A percentile compares a stretch with the other conserved stretches of the same genome.
Conservation (phyloP, 2,329 filamentous ascomycete genomes). For the Xylaria sp. region DNA sequence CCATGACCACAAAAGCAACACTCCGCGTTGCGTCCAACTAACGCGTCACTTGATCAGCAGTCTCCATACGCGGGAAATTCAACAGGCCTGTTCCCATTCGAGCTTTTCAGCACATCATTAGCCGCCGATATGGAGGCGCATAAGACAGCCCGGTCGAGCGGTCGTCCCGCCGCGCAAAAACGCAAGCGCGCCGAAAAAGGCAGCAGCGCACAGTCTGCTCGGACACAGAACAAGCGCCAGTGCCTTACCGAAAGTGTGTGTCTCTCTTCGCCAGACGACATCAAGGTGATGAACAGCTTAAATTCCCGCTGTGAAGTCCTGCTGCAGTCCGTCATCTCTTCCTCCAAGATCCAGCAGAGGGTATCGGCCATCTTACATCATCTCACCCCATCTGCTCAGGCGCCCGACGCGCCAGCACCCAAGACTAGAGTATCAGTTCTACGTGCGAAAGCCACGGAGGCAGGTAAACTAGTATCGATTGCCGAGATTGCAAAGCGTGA, state of each 20-base stretch:
- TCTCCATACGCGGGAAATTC: background rate
- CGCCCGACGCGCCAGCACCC: background rate
- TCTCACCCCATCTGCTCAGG: constrained; percentile 25
- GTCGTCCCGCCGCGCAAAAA: constrained; percentile 17
- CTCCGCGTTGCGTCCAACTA: background rate
- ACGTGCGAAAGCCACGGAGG: constrained; percentile 46
- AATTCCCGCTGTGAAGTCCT: constrained; percentile 45
- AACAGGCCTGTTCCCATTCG: background rate
- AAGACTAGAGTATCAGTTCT: constrained; percentile 40
- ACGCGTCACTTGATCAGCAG: background rate
- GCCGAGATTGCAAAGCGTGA: constrained; percentile 60
- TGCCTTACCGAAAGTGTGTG: constrained; percentile 25
- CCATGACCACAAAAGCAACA: constrained; percentile 1
- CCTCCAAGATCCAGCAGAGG: constrained; percentile 54
- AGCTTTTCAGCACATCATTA: constrained; percentile 14
- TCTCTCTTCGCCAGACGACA: constrained; percentile 33
- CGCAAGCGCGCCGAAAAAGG: constrained; percentile 27
- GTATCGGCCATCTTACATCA: constrained; percentile 43
- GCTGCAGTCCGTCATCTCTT: constrained; percentile 52
- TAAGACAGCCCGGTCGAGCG: background rate
- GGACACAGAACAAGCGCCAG: constrained; percentile 22
- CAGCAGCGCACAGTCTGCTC: constrained; percentile 3
- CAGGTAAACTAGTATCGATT: constrained; percentile 63
- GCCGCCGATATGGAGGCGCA: constrained; percentile 8
- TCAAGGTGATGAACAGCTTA: constrained; percentile 41